Conservation (phyloP, 352 stramenopile genomes). For the Phytopythium delawarense region DNA sequence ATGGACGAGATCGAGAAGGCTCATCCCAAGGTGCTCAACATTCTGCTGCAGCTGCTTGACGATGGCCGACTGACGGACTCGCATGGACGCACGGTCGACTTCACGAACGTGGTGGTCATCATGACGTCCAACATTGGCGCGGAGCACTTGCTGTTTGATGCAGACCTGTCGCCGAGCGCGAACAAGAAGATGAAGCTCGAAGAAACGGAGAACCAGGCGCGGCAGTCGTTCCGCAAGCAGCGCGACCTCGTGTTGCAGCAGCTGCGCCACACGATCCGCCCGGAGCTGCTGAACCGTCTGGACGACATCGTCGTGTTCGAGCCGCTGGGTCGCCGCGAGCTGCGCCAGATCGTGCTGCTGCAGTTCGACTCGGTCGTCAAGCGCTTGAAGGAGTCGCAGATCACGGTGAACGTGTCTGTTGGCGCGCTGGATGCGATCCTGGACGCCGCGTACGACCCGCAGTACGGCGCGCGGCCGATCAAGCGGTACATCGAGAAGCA, state of each 20-base stretch:
- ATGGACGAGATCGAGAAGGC: slow-evolving; percentile 99
- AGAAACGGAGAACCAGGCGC: slow-evolving; percentile 19
- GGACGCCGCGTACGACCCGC: slow-evolving; percentile 90
- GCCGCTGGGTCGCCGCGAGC: slow-evolving; percentile 81
- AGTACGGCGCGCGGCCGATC: slow-evolving; percentile 94
- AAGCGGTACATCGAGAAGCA: slow-evolving; percentile 95
- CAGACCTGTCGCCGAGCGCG: slow-evolving; percentile 38
- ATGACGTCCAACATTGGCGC: slow-evolving; percentile 97
- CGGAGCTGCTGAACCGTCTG: slow-evolving; percentile 96
- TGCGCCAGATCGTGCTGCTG: slow-evolving; percentile 92
- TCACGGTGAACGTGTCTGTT: slow-evolving; percentile 71
- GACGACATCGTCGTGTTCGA: slow-evolving; percentile 97
- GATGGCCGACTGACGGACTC: slow-evolving; percentile 97
- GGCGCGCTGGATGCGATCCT: slow-evolving; percentile 89
- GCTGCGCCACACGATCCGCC: slow-evolving; percentile 87
- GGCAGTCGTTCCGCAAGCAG: slow-evolving; percentile 41
- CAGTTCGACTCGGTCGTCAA: slow-evolving; percentile 89
- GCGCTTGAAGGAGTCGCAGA: slow-evolving; percentile 64
- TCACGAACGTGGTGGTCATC: slow-evolving; percentile 97
- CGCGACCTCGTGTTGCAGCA: slow-evolving; percentile 84
- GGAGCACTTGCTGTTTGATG: slow-evolving; percentile 82
- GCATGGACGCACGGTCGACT: slow-evolving; percentile 95
- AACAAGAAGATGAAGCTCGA: slow-evolving; percentile 66
- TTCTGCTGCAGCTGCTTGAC: slow-evolving; percentile 96
- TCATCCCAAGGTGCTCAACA: slow-evolving; percentile 94